Percentiles rank a stretch among this genome's conserved stretches.
These are phyloP conservation scores for Cordia subcordata DNA, from an alignment of 257 asterid genomes.

Conservation along the genomic window DNA sequence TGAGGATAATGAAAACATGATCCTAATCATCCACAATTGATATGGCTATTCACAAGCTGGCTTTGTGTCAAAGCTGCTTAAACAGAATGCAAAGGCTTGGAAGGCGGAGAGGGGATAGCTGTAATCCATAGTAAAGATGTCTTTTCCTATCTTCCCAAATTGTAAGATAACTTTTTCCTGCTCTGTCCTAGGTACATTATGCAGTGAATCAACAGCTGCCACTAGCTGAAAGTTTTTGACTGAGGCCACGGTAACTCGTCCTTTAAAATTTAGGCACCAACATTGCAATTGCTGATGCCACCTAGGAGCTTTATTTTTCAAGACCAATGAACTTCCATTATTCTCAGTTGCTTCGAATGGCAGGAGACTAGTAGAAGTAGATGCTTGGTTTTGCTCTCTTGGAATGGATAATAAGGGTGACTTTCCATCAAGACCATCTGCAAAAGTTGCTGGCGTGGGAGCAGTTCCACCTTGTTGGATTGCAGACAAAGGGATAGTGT, in stretches of 20 bases:
- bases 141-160: slow-evolving; percentile 67
- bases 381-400: slow-evolving; percentile 12
- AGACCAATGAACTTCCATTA: slow-evolving; percentile 31
- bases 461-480: slow-evolving; percentile 36
- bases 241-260: slow-evolving; percentile 70
- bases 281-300: slow-evolving; percentile 77
- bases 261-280: slow-evolving; percentile 70
- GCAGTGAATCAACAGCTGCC: slow-evolving; percentile 33
- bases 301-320: slow-evolving; percentile 57
- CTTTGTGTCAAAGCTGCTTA: slow-evolving; percentile 69
- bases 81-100: slow-evolving; percentile 65
- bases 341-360: slow-evolving; percentile 13
- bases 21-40: background rate
- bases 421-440: slow-evolving; percentile 12
- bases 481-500: slow-evolving; percentile 38
- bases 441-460: slow-evolving; percentile 38
- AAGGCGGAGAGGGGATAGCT: slow-evolving; percentile 66
- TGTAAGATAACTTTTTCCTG: slow-evolving; percentile 57
- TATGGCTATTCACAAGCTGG: slow-evolving; percentile 53
- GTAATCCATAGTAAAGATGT: slow-evolving; percentile 70
- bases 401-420: slow-evolving; percentile 17
- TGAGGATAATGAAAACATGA: background rate
- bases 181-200: slow-evolving; percentile 35
- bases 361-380: slow-evolving; percentile 6
- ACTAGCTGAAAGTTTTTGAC: slow-evolving; percentile 77